phyloP scores from a whole-genome alignment of 805 yeast species.

The Metschnikowia corniflorae region DNA sequence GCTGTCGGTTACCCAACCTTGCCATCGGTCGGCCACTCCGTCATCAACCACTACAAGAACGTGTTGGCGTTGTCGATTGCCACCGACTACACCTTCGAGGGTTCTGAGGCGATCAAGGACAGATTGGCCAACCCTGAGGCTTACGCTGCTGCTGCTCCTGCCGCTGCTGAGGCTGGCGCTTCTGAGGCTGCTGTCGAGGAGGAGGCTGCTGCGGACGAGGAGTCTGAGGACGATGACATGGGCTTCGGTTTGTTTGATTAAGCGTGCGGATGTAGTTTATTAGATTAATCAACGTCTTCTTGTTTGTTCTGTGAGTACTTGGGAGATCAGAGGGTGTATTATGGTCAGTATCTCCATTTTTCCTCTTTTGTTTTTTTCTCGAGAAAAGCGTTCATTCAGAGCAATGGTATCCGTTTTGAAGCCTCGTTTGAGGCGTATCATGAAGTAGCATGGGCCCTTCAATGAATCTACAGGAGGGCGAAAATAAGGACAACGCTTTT shows the following conservation, averaged over 20 bases:
- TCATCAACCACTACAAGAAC: conserved; percentile 99
- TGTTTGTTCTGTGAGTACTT: too few relatives aligned
- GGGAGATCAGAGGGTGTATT: too few relatives aligned
- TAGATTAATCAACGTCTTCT: too few relatives aligned
- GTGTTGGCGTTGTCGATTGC: conserved; percentile 96
- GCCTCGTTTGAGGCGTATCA: too few relatives aligned
- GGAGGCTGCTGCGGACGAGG: conserved; percentile 69
- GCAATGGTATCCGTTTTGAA: too few relatives aligned
- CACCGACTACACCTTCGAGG: conserved; percentile 98
- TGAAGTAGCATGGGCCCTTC: too few relatives aligned
- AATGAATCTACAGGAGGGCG: too few relatives aligned
- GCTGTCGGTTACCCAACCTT: conserved; percentile 99
- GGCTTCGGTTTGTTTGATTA: conserved; percentile 99
- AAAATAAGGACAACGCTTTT: too few relatives aligned
- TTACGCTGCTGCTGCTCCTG: conserved; percentile 99
- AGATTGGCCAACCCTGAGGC: conserved; percentile 99
- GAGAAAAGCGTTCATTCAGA: too few relatives aligned
- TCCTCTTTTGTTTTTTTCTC: too few relatives aligned
- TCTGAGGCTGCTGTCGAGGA: conserved; percentile 61
- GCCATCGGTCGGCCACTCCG: conserved; percentile 98
- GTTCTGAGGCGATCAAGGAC: conserved; percentile 98
- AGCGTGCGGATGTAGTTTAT: conserved; percentile 23
- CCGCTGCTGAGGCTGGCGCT: conserved; percentile 75
- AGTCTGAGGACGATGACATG: conserved; percentile 79
- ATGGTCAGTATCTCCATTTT: too few relatives aligned